Conservation (phyloP, 2,329 filamentous ascomycete genomes). For the Monosporascus sp. region DNA sequence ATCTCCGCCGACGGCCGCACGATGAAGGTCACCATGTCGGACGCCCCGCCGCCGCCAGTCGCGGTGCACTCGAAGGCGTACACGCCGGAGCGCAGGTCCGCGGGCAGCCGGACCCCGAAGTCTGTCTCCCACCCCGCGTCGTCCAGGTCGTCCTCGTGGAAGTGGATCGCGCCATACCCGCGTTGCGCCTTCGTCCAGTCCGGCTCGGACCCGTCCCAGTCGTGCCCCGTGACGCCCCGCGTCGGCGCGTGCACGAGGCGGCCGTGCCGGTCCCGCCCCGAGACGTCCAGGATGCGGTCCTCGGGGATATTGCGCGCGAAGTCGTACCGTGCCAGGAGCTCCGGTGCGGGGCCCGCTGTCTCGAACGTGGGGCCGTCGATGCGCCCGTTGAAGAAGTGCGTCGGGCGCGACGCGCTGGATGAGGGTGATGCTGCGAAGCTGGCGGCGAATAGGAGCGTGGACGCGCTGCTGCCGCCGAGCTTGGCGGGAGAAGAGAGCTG, state of each 20-base stretch:
- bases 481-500: background rate
- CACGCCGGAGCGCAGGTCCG: slow-evolving; percentile 14
- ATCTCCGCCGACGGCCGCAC: slow-evolving; percentile 16
- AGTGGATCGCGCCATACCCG: slow-evolving; percentile 31
- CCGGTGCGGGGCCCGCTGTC: background rate
- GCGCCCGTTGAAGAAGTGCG: slow-evolving; percentile 14
- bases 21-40: slow-evolving; percentile 25
- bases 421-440: background rate
- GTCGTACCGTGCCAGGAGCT: slow-evolving; percentile 1
- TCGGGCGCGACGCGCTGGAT: background rate
- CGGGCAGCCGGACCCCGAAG: slow-evolving; percentile 18
- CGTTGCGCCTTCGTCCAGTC: slow-evolving; percentile 27
- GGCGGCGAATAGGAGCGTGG: slow-evolving; percentile 1
- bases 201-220: slow-evolving; percentile 26
- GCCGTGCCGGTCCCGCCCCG: slow-evolving; percentile 17
- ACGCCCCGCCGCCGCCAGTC: background rate
- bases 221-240: slow-evolving; percentile 24
- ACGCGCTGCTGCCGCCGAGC: background rate
- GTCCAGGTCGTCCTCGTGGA: slow-evolving; percentile 32
- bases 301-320: slow-evolving; percentile 1
- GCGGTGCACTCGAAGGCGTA: slow-evolving; percentile 17
- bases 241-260: slow-evolving; percentile 25
- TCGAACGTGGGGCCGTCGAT: slow-evolving; percentile 8
- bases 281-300: slow-evolving; percentile 17
- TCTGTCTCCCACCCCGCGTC: slow-evolving; percentile 28